phyloP scores from a whole-genome alignment of 768 basidiomycete genomes.

The Trametes elegans region DNA sequence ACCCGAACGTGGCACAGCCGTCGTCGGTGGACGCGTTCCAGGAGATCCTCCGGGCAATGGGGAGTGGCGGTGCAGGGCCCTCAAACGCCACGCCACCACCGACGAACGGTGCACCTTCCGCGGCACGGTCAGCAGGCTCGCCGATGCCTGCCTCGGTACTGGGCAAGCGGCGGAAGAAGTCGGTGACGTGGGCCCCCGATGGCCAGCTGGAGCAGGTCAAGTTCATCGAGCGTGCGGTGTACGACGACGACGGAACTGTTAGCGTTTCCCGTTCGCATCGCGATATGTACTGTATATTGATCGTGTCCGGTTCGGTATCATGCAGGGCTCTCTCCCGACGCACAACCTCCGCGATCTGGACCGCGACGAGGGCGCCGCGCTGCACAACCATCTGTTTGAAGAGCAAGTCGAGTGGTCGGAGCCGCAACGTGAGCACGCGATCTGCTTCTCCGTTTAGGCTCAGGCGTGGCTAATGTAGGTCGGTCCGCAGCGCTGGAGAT shows the following conservation, averaged over 20 bases:
- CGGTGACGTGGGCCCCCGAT: conserved; percentile 77
- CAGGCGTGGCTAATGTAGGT: conserved; percentile 25
- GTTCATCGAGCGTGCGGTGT: conserved; percentile 81
- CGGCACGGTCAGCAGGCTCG: neutral
- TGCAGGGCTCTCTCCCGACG: conserved; percentile 68
- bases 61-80: conserved; percentile 38
- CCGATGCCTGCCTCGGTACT: neutral
- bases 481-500: conserved; percentile 61
- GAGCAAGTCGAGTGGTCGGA: conserved; percentile 87
- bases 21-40: conserved; percentile 79
- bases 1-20: conserved; percentile 67
- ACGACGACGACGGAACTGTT: conserved; percentile 91
- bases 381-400: conserved; percentile 82
- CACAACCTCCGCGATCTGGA: conserved; percentile 85
- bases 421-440: conserved; percentile 61
- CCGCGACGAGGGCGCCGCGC: conserved; percentile 80
- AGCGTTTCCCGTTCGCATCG: conserved; percentile 49
- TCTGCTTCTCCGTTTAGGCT: neutral
- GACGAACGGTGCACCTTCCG: neutral
- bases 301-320: conserved; percentile 34
- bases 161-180: conserved; percentile 72
- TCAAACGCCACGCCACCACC: neutral
- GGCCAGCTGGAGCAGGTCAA: conserved; percentile 70
- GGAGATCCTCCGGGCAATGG: conserved; percentile 80
- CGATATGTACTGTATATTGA: conserved; percentile 50